Evolutionary conservation across 441 rosid species (phyloP), one percentile per base, ranked within the genome.

Genomic region (Pelargonium fulgidum): DNA sequence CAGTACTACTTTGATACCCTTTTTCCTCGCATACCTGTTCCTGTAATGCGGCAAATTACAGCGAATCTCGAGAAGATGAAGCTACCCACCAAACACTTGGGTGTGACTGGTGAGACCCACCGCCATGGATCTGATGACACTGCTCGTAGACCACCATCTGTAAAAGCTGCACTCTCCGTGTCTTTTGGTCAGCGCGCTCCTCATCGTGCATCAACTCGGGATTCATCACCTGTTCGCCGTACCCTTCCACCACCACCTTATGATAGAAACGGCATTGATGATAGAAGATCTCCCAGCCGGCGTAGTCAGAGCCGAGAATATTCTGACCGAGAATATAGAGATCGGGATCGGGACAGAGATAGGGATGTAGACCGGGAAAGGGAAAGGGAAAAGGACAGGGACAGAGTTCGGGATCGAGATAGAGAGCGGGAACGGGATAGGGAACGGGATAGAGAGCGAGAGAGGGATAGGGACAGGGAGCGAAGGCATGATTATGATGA

Each of bases 181-280:
- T 94, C 99, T 39, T 94, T 94, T 74, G 98, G 99, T 61, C 99
- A 94, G 84, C 97, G 98, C 56, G 99, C 99, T 66, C 99, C 99
- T 9, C 99, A 94, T 67, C 97, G 98, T 68, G 99, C 99, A 54
- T 94, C 99, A 42, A 94, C 99, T 56, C 84, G 99, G 81, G 98
- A 90, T 78, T 94, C 97, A 1, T 94, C 99, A 8, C 99, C 99
- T 26, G 89, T 94, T 71, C 94, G 97, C 8, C 96, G 99, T 62
- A 88, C 92, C 13, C 14, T 82, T 26, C 93, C 91, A 6, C 86
- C 88, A 3, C 77, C 90, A 24, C 58, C 86, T 24, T 80, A 76
- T 73, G 97, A 89, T 33, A 85, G 84, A 77, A 77, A 75, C 14
- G 67, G 77, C 4, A 74, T 76, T 61, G 94, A 86, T 66, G 91